Conservation (phyloP, 2,329 filamentous ascomycete species). For the Colletotrichum lupini region DNA sequence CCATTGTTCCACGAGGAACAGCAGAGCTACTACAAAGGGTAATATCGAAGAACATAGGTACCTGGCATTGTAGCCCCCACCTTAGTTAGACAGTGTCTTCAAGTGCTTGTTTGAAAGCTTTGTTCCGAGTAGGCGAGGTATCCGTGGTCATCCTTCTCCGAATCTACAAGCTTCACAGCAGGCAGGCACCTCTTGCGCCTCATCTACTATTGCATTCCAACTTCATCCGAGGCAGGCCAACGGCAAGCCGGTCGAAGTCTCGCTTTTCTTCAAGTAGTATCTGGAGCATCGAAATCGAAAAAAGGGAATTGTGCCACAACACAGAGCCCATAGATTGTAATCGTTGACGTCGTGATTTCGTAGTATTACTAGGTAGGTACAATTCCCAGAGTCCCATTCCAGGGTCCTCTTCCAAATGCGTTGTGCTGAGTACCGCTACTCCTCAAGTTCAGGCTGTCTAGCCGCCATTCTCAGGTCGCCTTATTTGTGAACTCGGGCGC, state of each 20-base stretch:
- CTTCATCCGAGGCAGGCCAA: too few species aligned
- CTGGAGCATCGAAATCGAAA: not conserved
- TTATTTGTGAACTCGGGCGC: not conserved
- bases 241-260: not conserved
- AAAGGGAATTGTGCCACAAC: too few species aligned
- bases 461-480: conserved; percentile 13
- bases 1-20: not conserved
- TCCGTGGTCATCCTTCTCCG: not conserved
- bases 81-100: not conserved
- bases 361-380: conserved; percentile 8
- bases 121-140: not conserved
- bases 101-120: not conserved
- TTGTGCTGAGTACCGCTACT: not conserved
- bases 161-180: not conserved
- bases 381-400: conserved; percentile 7
- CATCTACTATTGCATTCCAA: too few species aligned
- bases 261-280: not conserved
- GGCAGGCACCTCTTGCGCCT: not conserved
- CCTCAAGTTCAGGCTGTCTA: not conserved
- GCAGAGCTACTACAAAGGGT: not conserved
- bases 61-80: not conserved
- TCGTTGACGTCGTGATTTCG: conserved; percentile 13
- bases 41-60: not conserved
- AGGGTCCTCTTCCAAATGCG: not conserved
- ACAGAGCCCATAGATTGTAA: not conserved